Percentiles rank a stretch among this genome's conserved stretches.
Evolutionary conservation across 306 rosid genomes (phyloP).

Genomic region (Gleditsia sinensis): DNA sequence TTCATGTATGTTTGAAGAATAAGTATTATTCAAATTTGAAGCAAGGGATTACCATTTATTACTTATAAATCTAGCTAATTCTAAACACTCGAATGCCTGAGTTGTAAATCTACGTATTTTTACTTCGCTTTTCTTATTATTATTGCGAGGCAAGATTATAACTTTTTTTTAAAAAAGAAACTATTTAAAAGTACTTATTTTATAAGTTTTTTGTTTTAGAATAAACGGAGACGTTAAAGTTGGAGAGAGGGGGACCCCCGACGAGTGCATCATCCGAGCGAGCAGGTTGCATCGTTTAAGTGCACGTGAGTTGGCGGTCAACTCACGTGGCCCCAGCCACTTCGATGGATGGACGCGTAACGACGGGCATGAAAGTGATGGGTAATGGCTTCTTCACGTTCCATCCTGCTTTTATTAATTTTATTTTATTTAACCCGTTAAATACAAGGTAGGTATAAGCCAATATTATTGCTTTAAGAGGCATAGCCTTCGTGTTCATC

Average conservation of each 20-base stretch:
- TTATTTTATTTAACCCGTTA: neutral
- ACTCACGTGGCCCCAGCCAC: conserved; percentile 56
- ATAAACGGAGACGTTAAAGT: neutral
- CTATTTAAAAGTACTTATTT: no score
- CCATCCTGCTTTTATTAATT: neutral
- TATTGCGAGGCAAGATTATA: no score
- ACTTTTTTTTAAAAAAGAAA: no score
- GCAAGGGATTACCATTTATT: neutral
- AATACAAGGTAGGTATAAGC: no score
- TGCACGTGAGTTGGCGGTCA: conserved; percentile 63
- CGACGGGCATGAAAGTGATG: conserved; percentile 40
- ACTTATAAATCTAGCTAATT: no score
- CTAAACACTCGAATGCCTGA: no score
- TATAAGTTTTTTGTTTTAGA: neutral
- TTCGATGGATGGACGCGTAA: neutral
- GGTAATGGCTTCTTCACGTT: conserved; percentile 39
- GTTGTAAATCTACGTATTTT: no score
- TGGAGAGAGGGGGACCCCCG: neutral
- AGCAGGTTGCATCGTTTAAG: conserved; percentile 20
- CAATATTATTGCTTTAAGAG: no score
- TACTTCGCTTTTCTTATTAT: no score
- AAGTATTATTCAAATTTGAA: neutral
- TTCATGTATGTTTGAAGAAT: neutral
- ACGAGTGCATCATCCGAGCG: neutral
- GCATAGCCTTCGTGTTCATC: no score